Percentiles rank a stretch among this genome's conserved stretches.
phyloP scores from a whole-genome alignment of 2,329 filamentous ascomycete genomes.

The Endothia cerciana region DNA sequence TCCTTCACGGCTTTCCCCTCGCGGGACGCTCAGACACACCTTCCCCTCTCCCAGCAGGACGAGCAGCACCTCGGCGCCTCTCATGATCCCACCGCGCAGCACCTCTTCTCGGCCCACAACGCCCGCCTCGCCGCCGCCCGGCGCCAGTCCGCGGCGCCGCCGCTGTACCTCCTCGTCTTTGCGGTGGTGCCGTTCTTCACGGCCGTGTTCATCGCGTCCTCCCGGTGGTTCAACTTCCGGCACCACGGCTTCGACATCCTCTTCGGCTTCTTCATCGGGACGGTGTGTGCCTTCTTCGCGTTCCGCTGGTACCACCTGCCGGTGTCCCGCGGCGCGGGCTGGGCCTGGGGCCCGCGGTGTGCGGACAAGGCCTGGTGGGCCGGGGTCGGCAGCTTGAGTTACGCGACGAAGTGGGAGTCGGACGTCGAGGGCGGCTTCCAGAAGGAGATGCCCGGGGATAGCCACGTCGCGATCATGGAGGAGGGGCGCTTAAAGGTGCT shows the following conservation, averaged over 20 bases:
- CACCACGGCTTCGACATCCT: constrained; percentile 94
- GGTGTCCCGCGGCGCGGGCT: constrained; percentile 77
- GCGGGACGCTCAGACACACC: constrained; percentile 51
- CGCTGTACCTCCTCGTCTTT: constrained; percentile 75
- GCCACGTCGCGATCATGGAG: constrained; percentile 35
- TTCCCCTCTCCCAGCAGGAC: constrained; percentile 33
- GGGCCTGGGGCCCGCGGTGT: constrained; percentile 84
- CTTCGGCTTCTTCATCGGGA: constrained; percentile 80
- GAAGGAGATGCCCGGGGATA: constrained; percentile 35
- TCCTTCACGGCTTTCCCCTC: constrained; percentile 74
- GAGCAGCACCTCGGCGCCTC: constrained; percentile 36
- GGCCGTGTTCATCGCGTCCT: constrained; percentile 81
- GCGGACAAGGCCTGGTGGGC: constrained; percentile 77
- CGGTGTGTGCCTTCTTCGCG: constrained; percentile 69
- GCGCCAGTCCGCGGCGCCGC: constrained; percentile 79
- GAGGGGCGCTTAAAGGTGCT: constrained; percentile 18
- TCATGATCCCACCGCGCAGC: constrained; percentile 36
- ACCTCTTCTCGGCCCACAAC: constrained; percentile 41
- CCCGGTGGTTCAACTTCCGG: constrained; percentile 84
- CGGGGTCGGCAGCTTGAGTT: constrained; percentile 66
- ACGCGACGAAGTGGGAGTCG: constrained; percentile 49
- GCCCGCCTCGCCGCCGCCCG: constrained; percentile 58
- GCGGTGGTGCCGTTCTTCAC: constrained; percentile 72
- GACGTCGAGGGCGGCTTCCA: constrained; percentile 13
- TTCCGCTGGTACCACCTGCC: constrained; percentile 89